Evolutionary conservation across 805 yeast species (phyloP), one percentile per base, ranked within the genome.

Genomic region (Teunomyces gatunensis): DNA sequence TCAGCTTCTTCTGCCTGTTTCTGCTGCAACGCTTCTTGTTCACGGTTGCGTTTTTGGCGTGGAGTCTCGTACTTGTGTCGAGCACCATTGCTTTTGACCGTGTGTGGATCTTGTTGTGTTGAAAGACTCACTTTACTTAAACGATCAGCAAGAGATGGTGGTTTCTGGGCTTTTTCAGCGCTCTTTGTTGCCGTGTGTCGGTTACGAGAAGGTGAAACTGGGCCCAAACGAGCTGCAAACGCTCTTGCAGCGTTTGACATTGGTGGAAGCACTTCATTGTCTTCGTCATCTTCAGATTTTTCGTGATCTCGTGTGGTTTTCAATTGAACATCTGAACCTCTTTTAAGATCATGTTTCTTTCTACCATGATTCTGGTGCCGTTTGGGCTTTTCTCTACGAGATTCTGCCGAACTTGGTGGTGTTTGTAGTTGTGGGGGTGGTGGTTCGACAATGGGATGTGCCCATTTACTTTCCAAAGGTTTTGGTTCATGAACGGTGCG

Each of bases 201-300:
- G 34, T 9, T 12, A 27, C 23, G 42, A 15, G 41, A 18, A 2
- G 25, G 29, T 1, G 29, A 37, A 13, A 37, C 40, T 10, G 25
- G 40, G 12, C 29, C 28, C 40, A 37, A 37, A 6, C 73, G 58
- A 3, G 65, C 58, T 3, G 74, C 74, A 44, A 70, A 57, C 10
- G 64, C 54, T 46, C 51, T 53, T 2, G 63, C 74, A 2, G 73
- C 73, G 1, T 55, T 58, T 0, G 66, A 52, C 69, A 67, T 59
- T 3, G 67, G 66, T 1, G 54, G 56, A 21, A 43, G 47, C n/a
- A 51, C 57, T 10, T 53, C 56, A 5, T 55, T 52, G 5, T 44
- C 48, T 5, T 43, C 47, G 11, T 47, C 44, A 15, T 27, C 29
- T 25, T 27, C 9, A 18, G 18, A 25, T 33, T 21, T 39, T 30